Evolutionary conservation across 2,329 filamentous ascomycete species (phyloP).

Genomic region (Aureobasidium sp.): DNA sequence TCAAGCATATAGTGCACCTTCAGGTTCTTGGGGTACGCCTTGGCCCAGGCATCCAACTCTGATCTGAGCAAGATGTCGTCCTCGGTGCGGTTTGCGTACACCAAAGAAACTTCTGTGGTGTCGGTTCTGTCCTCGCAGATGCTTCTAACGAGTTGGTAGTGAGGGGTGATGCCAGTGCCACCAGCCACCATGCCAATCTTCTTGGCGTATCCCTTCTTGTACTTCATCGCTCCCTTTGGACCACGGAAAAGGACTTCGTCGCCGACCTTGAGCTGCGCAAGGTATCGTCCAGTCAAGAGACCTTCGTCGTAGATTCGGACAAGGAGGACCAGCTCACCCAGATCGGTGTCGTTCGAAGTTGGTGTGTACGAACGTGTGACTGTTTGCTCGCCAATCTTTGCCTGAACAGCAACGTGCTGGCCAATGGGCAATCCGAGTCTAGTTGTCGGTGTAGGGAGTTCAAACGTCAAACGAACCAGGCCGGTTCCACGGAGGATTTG

Average conservation of each 20-base stretch:
- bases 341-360: constrained; percentile 26
- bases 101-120: constrained; percentile 45
- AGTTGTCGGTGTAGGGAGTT: constrained; percentile 17
- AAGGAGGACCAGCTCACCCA: constrained; percentile 42
- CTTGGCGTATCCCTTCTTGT: constrained; percentile 34
- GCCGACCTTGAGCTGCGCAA: constrained; percentile 39
- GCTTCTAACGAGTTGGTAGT: constrained; percentile 54
- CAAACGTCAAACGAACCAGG: constrained; percentile 22
- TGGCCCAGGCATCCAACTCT: constrained; percentile 47
- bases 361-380: constrained; percentile 20
- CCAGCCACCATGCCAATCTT: constrained; percentile 49
- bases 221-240: constrained; percentile 49
- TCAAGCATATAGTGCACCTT: constrained; percentile 49
- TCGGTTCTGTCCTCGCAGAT: constrained; percentile 54
- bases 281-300: constrained; percentile 38
- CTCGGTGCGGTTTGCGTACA: constrained; percentile 52
- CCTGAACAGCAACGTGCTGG: constrained; percentile 27
- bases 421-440: constrained; percentile 23
- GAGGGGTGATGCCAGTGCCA: constrained; percentile 46
- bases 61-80: constrained; percentile 50
- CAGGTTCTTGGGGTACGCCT: constrained; percentile 42
- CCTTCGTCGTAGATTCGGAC: constrained; percentile 46
- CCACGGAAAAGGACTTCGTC: constrained; percentile 45
- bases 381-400: constrained; percentile 16
- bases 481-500: constrained; percentile 18